Evolutionary conservation across 345 rosid genomes (phyloP).

Genomic region (Lepidium sativum): DNA sequence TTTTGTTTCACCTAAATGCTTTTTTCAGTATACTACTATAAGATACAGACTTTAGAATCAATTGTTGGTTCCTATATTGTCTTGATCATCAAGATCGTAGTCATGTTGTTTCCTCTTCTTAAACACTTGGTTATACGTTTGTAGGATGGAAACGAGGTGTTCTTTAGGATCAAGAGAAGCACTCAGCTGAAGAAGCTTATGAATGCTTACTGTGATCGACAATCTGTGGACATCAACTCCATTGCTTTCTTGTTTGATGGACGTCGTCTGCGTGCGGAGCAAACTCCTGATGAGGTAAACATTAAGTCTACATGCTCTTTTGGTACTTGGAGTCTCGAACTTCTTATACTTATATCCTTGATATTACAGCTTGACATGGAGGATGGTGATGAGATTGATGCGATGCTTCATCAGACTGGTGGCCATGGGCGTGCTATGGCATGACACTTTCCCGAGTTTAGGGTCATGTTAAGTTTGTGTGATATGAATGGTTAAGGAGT

Average conservation of each 20-base stretch:
- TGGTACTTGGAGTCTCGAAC: neutral
- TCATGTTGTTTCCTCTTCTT: neutral
- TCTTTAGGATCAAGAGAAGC: slow-evolving; percentile 78
- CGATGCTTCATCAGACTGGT: slow-evolving; percentile 81
- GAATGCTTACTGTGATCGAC: slow-evolving; percentile 80
- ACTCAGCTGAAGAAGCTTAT: slow-evolving; percentile 74
- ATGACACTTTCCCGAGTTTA: neutral
- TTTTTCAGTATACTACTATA: neutral
- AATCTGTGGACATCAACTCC: slow-evolving; percentile 64
- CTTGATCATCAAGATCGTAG: slow-evolving; percentile 35
- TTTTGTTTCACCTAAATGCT: neutral
- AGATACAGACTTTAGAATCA: neutral
- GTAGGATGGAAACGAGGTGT: slow-evolving; percentile 82
- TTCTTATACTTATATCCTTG: neutral
- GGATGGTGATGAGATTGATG: slow-evolving; percentile 87
- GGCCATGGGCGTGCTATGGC: slow-evolving; percentile 17
- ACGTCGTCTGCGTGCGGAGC: slow-evolving; percentile 73
- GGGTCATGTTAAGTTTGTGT: slow-evolving; percentile 12
- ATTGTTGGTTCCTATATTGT: neutral
- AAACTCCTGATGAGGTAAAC: slow-evolving; percentile 83
- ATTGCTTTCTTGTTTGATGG: slow-evolving; percentile 90
- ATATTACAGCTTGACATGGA: slow-evolving; percentile 65
- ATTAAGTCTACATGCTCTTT: neutral
- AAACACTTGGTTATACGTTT: neutral
- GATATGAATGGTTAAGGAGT: slow-evolving; percentile 15